Base-by-base conservation (phyloP, 345 rosid species). In the Eucalyptus brandiana region DNA sequence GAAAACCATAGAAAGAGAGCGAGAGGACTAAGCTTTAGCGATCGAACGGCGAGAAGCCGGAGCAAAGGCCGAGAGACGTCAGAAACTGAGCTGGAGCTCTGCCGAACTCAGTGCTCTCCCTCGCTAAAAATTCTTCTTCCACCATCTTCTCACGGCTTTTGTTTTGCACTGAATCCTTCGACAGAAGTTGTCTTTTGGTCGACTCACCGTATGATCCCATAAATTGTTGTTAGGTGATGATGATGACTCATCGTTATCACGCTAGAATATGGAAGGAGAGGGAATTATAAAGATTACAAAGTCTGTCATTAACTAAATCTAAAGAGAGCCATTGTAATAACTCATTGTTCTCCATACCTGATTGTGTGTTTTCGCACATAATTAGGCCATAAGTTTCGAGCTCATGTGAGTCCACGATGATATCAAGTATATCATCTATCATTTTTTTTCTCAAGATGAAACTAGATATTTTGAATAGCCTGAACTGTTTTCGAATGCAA, bases 381-480 rank as follows among this genome's bases (percentile, higher is more conserved):
- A 4, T 67, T 8, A 67, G 42, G 4, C 80, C 42, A 19, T 32
- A n/a, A 67, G 3, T 32, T 32, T 67, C 0, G 42, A n/a, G 21
- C 34, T 7, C 34, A 14, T 3, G 34, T n/a, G 4, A 62, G 15
- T 0, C 34, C 23, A 32, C 2, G 3, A 8, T 4, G 12, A 67
- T 67, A 17, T 17, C 80, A 67, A 67, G 80, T 19, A 67, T 4
- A 7, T 62, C 0, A 62, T 62, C 17, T 14, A 30, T 6, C 9
- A 7, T 28, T 12, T 62, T n/a, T n/a, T 30, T 14, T 62, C 5
- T 60, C 0, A 16, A 16, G 34, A 32, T 4, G 12, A 32, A 69
- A 32, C 2, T 0, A 17, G 21, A 32, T 67, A 32, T 17, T 32
- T 32, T 0, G 7, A 67, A 17, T 32, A 16, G 12, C 42, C 3